Conservation (phyloP, 1,284 basidiomycete species). For the Boletus sp. region DNA sequence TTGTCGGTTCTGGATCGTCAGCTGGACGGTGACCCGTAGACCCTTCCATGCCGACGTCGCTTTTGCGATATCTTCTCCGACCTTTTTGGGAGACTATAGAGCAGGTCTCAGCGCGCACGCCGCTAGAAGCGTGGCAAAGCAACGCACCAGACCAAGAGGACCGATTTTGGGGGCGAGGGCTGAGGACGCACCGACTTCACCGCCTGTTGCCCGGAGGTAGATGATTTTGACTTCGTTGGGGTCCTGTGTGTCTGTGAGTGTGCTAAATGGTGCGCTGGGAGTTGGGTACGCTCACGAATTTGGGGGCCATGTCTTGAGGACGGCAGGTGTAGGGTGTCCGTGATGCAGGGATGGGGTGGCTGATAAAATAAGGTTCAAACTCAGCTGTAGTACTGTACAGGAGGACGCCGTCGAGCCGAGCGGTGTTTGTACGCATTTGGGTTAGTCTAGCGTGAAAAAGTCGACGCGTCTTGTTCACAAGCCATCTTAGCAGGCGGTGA, state of each 20-base stretch:
- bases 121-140: background rate
- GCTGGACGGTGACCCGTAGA: slow-evolving; percentile 97
- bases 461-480: slow-evolving; percentile 12
- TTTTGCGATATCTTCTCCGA: slow-evolving; percentile 99
- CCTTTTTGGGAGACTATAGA: slow-evolving; percentile 98
- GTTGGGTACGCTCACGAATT: slow-evolving; percentile 54
- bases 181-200: slow-evolving; percentile 99
- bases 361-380: slow-evolving; percentile 48
- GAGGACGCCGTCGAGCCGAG: slow-evolving; percentile 22
- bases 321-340: background rate
- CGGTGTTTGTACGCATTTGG: slow-evolving; percentile 25
- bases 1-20: slow-evolving; percentile 99
- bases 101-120: slow-evolving; percentile 3
- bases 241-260: slow-evolving; percentile 51
- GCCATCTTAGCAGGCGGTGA: slow-evolving; percentile 27
- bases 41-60: slow-evolving; percentile 99
- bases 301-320: slow-evolving; percentile 60
- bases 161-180: slow-evolving; percentile 99
- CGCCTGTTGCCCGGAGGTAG: slow-evolving; percentile 98
- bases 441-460: background rate
- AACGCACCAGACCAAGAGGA: slow-evolving; percentile 95
- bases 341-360: slow-evolving; percentile 11
- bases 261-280: background rate
- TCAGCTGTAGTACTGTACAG: slow-evolving; percentile 55
- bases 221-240: slow-evolving; percentile 97